Evolutionary conservation across 805 yeast genomes (phyloP).

Genomic region (Cyberlindnera amylophila): DNA sequence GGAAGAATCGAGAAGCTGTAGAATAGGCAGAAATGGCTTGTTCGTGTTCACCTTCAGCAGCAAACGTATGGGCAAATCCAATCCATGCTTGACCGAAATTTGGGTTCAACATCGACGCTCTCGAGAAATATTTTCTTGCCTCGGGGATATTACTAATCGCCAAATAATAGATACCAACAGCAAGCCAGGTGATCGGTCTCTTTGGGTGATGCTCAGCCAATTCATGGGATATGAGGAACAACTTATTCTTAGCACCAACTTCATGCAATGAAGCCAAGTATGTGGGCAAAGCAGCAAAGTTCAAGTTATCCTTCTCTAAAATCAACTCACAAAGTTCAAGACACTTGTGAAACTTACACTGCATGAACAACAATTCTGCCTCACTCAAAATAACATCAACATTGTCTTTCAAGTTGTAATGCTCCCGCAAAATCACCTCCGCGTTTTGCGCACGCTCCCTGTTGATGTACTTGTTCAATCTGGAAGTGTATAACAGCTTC

Average conservation of each 20-base stretch:
- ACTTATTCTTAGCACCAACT: constrained; percentile 73
- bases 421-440: constrained; percentile 60
- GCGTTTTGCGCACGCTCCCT: constrained; percentile 59
- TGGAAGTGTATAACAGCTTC: constrained; percentile 69
- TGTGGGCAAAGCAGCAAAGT: constrained; percentile 67
- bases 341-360: constrained; percentile 78
- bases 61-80: constrained; percentile 97
- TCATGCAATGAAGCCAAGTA: constrained; percentile 85
- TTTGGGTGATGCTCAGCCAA: constrained; percentile 82
- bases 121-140: constrained; percentile 83
- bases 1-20: constrained; percentile 87
- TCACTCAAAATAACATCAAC: constrained; percentile 63
- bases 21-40: constrained; percentile 97
- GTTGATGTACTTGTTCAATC: constrained; percentile 70
- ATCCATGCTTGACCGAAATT: constrained; percentile 95
- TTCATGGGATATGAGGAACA: constrained; percentile 78
- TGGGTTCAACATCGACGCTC: constrained; percentile 84
- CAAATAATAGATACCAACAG: constrained; percentile 87
- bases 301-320: constrained; percentile 57
- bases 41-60: constrained; percentile 97
- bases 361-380: constrained; percentile 68
- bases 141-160: constrained; percentile 69
- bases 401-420: constrained; percentile 66
- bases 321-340: constrained; percentile 63
- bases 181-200: constrained; percentile 82